These are phyloP conservation scores for Conticribra guillardii DNA, from an alignment of 108 stramenopile species.

Conservation along the genomic window DNA sequence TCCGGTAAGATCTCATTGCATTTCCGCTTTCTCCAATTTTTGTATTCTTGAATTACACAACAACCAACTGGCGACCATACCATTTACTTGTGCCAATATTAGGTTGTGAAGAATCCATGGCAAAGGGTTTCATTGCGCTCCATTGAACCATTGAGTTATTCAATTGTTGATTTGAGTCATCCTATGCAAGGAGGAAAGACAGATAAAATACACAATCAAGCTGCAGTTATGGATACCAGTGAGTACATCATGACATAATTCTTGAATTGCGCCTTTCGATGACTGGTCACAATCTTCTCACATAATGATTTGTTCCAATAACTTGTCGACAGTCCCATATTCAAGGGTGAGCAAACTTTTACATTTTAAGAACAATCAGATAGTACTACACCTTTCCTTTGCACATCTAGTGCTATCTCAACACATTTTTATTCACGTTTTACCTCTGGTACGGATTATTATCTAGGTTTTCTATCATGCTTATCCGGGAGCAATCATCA, in stretches of 20 bases:
- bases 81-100: not conserved
- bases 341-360: conserved; percentile 28
- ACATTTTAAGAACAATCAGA: too few relatives aligned
- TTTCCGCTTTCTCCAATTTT: not conserved
- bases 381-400: not conserved
- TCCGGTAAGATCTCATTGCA: conserved; percentile 32
- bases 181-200: conserved; percentile 69
- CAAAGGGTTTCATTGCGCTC: conserved; percentile 73
- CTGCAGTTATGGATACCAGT: conserved; percentile 70
- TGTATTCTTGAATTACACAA: conserved; percentile 11
- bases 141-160: conserved; percentile 80
- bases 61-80: not conserved
- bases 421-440: not conserved
- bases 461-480: conserved; percentile 80
- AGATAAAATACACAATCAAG: conserved; percentile 64
- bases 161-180: conserved; percentile 79
- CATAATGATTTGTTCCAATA: not conserved
- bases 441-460: conserved; percentile 1
- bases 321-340: conserved; percentile 55
- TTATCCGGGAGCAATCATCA: conserved; percentile 88
- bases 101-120: conserved; percentile 72
- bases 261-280: too few relatives aligned
- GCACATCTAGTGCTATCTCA: too few relatives aligned
- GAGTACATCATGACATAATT: too few relatives aligned
- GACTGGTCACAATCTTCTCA: not conserved